These are phyloP conservation scores for Cicer cuneatum DNA, from an alignment of 306 rosid genomes.

Conservation along the genomic window DNA sequence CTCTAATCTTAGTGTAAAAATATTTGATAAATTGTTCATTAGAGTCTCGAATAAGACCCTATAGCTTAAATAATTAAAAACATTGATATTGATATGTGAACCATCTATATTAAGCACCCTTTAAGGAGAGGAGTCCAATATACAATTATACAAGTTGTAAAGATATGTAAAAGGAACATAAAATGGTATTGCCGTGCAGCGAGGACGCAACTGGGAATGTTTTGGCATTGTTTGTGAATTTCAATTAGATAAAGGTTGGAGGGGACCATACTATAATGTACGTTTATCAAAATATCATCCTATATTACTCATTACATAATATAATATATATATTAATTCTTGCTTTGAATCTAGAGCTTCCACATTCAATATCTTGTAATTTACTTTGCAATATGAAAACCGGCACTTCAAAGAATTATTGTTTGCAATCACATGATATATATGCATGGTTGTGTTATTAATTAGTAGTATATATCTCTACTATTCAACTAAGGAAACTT, in stretches of 20 bases:
- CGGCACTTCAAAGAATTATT: slow-evolving; percentile 11
- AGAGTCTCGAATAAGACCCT: no score
- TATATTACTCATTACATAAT: slow-evolving; percentile 11
- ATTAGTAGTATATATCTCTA: no score
- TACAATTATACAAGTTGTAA: no score
- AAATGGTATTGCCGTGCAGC: slow-evolving; percentile 37
- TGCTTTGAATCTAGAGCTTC: slow-evolving; percentile 49
- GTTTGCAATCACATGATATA: no score
- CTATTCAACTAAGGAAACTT: no score
- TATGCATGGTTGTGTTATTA: no score
- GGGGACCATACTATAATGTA: slow-evolving; percentile 67
- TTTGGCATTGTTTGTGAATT: slow-evolving; percentile 38
- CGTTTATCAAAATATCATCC: slow-evolving; percentile 37
- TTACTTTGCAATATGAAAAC: slow-evolving; percentile 15
- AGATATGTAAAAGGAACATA: slow-evolving; percentile 45
- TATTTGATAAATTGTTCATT: no score
- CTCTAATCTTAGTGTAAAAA: no score
- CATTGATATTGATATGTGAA: no score
- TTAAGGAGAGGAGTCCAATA: no score
- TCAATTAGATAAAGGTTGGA: slow-evolving; percentile 44
- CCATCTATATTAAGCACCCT: no score
- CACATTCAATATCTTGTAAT: slow-evolving; percentile 24
- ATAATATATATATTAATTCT: neutral
- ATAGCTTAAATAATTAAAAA: no score
- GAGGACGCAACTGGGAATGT: slow-evolving; percentile 57